Evolutionary conservation across 2,329 filamentous ascomycete species (phyloP), one percentile per base, ranked within the genome.

Genomic region (Basipetospora chlamydospora): DNA sequence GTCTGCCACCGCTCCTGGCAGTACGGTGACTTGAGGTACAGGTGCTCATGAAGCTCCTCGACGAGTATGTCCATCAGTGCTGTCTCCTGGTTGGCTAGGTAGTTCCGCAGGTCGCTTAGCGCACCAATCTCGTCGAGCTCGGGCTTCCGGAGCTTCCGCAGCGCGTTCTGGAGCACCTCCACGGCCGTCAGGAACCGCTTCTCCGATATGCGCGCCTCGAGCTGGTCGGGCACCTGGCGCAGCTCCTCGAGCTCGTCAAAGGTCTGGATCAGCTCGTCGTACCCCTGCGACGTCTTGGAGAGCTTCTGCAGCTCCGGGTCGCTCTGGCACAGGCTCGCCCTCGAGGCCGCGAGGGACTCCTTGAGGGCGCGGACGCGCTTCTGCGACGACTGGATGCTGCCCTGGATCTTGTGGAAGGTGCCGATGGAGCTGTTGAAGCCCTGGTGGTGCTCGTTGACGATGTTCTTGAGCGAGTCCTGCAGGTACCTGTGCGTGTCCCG

Each of bases 391-490:
- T 88, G 82, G 45, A 98, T 90, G 58, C 85, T 94, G 36, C 78
- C 76, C 56, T 98, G 90, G 42, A 98, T 98, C 58, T 93, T 95
- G 64, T 98, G 92, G 53, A 96, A 98, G 15, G 88, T 96, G 56
- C 88, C 90, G 44, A 98, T 96, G 35, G 88, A 95, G 57, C 85
- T 94, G 60, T 96, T 98, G 69, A 98, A 98, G 32, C 90, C 92
- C 57, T 98, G 90, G 52, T 98, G 88, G 53, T 98, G 88, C 60
- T 98, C 88, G 56, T 98, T 94, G 18, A 98, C 90, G 48, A 98
- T 94, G 23, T 78, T 77, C 57, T 94, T 95, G 39, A 98, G 67
- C 8, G 88, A 87, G 47, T 80, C 80, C 53, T 98, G 87, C n/a
- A 98, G 72, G 53, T 90, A 84, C 44, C 76, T 67, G 55, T 95